Conservation (phyloP, 176 grass and related monocot species). For the barley (Hordeum vulgare) region MorexV3_pseudomolecules_assembly NC_058519.1:2058797-2059296, state of each 20-base stretch:
- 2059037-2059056: neutral
- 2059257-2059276: too few species aligned
- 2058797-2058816: neutral
- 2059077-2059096: neutral
- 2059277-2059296: too few species aligned
- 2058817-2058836: neutral
- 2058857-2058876: neutral
- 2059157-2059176: neutral
- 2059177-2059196: neutral
- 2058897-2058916: neutral
- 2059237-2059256: too few species aligned
- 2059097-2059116: neutral
- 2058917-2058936: neutral
- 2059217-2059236: too few species aligned
- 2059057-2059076: neutral
- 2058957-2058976: neutral
- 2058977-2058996: neutral
- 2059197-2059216: too few species aligned
- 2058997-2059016: neutral
- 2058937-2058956: neutral
- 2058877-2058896: neutral
- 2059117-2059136: neutral
- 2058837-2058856: neutral
- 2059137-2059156: neutral
- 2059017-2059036: neutral